Evolutionary conservation across 2,329 filamentous ascomycete species (phyloP).

Genomic region (Ophiostoma australiae): DNA sequence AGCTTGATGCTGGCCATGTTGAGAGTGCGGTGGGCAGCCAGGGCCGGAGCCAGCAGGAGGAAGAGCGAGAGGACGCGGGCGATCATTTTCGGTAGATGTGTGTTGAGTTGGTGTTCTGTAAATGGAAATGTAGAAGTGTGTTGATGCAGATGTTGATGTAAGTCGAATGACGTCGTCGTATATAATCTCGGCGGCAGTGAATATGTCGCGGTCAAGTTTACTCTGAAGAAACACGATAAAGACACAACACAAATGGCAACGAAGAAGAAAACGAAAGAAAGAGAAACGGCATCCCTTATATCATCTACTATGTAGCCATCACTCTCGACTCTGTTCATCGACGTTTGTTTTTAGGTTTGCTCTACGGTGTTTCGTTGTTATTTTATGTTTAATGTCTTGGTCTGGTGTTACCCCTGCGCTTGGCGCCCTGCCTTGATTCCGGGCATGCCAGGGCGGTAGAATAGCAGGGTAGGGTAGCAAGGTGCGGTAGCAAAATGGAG

Average conservation of each 20-base stretch:
- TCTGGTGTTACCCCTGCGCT: neutral
- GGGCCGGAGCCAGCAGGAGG: conserved; percentile 4
- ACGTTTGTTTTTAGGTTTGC: neutral
- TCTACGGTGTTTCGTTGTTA: neutral
- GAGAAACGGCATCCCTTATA: neutral
- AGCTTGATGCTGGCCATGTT: neutral
- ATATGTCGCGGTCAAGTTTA: no score
- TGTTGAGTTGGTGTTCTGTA: no score
- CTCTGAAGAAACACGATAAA: neutral
- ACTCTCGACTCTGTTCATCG: neutral
- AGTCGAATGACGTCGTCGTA: neutral
- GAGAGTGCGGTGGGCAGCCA: neutral
- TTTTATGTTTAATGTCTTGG: conserved; percentile 11
- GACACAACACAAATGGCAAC: neutral
- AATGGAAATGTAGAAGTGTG: no score
- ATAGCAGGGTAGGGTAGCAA: neutral
- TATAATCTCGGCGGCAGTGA: neutral
- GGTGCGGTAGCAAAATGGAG: neutral
- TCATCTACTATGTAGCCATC: neutral
- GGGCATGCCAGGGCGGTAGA: conserved; percentile 9
- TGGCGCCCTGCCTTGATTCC: conserved; percentile 6
- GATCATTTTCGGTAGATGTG: neutral
- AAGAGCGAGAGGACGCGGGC: neutral
- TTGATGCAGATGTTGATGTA: no score
- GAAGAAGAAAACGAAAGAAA: neutral